These are phyloP conservation scores for Cladosporium phlei DNA, from an alignment of 2,329 filamentous ascomycete genomes.

Conservation along the genomic window DNA sequence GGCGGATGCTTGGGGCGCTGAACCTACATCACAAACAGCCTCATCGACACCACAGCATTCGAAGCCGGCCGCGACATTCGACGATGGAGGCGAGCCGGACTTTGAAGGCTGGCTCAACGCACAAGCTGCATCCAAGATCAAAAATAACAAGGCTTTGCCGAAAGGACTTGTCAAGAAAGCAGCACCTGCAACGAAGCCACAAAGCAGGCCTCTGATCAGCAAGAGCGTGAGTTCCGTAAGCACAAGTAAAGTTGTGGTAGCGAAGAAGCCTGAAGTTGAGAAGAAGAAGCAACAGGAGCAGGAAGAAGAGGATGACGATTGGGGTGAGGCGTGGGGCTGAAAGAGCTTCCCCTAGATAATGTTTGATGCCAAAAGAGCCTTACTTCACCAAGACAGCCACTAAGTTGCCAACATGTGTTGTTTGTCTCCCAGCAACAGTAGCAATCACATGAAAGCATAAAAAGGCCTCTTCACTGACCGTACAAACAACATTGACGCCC, in stretches of 20 bases:
- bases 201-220: constrained; percentile 23
- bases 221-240: constrained; percentile 19
- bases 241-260: constrained; percentile 17
- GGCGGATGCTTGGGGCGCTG: constrained; percentile 11
- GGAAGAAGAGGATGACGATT: constrained; percentile 38
- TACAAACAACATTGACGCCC: too few relatives aligned
- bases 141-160: constrained; percentile 62
- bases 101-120: constrained; percentile 94
- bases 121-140: constrained; percentile 69
- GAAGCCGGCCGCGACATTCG: constrained; percentile 50
- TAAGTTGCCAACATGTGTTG: too few relatives aligned
- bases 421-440: too few relatives aligned
- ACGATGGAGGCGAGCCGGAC: constrained; percentile 84
- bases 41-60: constrained; percentile 23
- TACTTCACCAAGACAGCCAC: too few relatives aligned
- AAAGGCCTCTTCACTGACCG: too few relatives aligned
- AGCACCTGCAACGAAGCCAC: constrained; percentile 28
- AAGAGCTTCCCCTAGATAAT: neutral
- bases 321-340: constrained; percentile 35
- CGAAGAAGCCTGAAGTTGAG: constrained; percentile 11
- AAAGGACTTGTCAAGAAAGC: constrained; percentile 71
- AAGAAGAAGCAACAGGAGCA: constrained; percentile 1
- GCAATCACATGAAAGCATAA: too few relatives aligned
- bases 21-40: constrained; percentile 16
- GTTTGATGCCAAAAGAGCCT: neutral